Evolutionary conservation across 2,329 filamentous ascomycete genomes (phyloP).

Genomic region (Arthrobotrys sphaeroides): DNA sequence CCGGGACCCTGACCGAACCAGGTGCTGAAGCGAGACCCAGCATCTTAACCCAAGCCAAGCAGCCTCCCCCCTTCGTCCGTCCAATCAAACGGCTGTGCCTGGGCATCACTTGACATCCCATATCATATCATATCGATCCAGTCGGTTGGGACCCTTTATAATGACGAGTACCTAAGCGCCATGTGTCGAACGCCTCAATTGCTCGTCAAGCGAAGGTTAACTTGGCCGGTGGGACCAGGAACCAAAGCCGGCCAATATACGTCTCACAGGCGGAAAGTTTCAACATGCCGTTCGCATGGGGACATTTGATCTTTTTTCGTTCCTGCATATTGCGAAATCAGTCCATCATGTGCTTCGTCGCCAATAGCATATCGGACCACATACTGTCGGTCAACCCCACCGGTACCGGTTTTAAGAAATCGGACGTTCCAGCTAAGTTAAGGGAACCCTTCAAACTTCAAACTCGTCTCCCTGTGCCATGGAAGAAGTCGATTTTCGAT

Average conservation of each 20-base stretch:
- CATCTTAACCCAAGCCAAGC: slow-evolving; percentile 10
- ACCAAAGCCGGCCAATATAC: neutral
- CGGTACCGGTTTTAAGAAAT: too few relatives aligned
- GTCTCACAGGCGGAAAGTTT: slow-evolving; percentile 6
- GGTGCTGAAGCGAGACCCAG: slow-evolving; percentile 47
- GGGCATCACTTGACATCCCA: slow-evolving; percentile 37
- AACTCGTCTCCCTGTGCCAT: too few relatives aligned
- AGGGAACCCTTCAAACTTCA: too few relatives aligned
- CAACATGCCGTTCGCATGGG: neutral
- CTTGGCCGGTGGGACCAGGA: neutral
- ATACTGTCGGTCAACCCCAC: too few relatives aligned
- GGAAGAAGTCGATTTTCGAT: too few relatives aligned
- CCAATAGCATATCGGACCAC: too few relatives aligned
- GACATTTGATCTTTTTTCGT: slow-evolving; percentile 1
- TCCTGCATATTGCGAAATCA: slow-evolving; percentile 13
- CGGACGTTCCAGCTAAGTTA: too few relatives aligned
- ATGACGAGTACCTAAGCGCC: slow-evolving; percentile 13
- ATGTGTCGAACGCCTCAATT: slow-evolving; percentile 12
- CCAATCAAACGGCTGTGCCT: slow-evolving; percentile 48
- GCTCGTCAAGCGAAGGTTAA: slow-evolving; percentile 1
- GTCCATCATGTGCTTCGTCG: too few relatives aligned
- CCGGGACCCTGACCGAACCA: slow-evolving; percentile 34
- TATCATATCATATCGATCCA: slow-evolving; percentile 17
- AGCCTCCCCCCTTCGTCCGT: slow-evolving; percentile 1
- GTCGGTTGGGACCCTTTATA: slow-evolving; percentile 12